Evolutionary conservation across 2,329 filamentous ascomycete species (phyloP).

Genomic region (Cordyceps javanica): DNA sequence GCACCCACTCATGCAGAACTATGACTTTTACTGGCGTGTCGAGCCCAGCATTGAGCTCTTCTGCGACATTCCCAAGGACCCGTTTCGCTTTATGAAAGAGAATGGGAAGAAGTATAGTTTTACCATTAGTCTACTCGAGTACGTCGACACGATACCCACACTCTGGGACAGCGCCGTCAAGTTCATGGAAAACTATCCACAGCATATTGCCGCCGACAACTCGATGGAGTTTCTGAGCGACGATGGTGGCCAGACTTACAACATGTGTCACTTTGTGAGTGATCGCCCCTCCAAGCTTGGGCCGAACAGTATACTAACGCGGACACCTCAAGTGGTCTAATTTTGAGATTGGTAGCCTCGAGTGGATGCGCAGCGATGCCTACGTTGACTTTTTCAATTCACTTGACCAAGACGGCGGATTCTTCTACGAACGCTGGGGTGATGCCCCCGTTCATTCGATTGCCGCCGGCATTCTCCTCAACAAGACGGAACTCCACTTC

Average conservation of each 20-base stretch:
- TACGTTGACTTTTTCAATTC: slow-evolving; percentile 89
- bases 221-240: slow-evolving; percentile 88
- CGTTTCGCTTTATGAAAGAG: slow-evolving; percentile 94
- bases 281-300: not conserved
- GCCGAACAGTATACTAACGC: slow-evolving; percentile 20
- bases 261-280: slow-evolving; percentile 93
- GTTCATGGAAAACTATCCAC: slow-evolving; percentile 84
- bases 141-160: slow-evolving; percentile 90
- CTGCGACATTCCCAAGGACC: slow-evolving; percentile 93
- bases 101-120: slow-evolving; percentile 98
- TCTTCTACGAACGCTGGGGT: slow-evolving; percentile 98
- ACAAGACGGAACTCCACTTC: slow-evolving; percentile 94
- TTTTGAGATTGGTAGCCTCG: slow-evolving; percentile 90
- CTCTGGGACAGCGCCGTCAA: slow-evolving; percentile 94
- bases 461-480: slow-evolving; percentile 76
- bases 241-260: slow-evolving; percentile 86
- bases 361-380: slow-evolving; percentile 84
- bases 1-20: slow-evolving; percentile 87
- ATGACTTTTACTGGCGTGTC: slow-evolving; percentile 99
- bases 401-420: slow-evolving; percentile 91
- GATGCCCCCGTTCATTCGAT: slow-evolving; percentile 99
- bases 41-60: slow-evolving; percentile 95
- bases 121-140: slow-evolving; percentile 91
- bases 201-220: slow-evolving; percentile 80
- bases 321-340: slow-evolving; percentile 76